Evolutionary conservation across 768 basidiomycete species (phyloP).

Genomic region (Phallus indusiatus): DNA sequence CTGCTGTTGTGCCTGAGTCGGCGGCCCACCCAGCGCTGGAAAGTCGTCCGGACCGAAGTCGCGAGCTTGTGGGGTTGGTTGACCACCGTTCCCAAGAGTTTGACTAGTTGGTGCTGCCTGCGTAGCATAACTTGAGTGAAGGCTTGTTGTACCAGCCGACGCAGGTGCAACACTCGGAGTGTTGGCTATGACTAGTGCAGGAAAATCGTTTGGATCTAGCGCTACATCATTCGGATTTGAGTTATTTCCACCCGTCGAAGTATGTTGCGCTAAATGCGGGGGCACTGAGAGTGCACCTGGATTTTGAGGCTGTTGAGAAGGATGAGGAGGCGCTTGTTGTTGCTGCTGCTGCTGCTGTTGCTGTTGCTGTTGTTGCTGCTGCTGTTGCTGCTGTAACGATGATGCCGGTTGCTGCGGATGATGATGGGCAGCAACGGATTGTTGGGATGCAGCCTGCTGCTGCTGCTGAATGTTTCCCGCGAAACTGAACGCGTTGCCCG

Average conservation of each 20-base stretch:
- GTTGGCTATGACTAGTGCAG: slow-evolving; percentile 66
- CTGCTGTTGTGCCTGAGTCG: slow-evolving; percentile 34
- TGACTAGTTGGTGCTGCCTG: slow-evolving; percentile 41
- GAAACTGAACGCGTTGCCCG: slow-evolving; percentile 8
- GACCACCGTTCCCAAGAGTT: slow-evolving; percentile 21
- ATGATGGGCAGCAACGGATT: slow-evolving; percentile 57
- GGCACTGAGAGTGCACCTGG: slow-evolving; percentile 20
- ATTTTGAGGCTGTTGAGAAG: slow-evolving; percentile 30
- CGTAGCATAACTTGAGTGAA: slow-evolving; percentile 67
- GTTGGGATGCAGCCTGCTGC: slow-evolving; percentile 29
- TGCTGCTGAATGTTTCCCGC: slow-evolving; percentile 26
- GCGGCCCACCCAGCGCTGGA: slow-evolving; percentile 70
- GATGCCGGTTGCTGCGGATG: slow-evolving; percentile 26
- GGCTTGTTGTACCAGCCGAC: slow-evolving; percentile 23
- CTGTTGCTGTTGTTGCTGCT: slow-evolving; percentile 20
- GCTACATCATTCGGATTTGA: slow-evolving; percentile 67
- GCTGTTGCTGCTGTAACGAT: slow-evolving; percentile 16
- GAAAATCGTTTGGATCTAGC: slow-evolving; percentile 80
- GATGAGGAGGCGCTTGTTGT: slow-evolving; percentile 38
- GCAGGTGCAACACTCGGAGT: slow-evolving; percentile 31
- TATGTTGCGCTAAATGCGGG: slow-evolving; percentile 36
- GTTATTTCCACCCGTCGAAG: slow-evolving; percentile 29
- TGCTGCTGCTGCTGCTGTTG: slow-evolving; percentile 23
- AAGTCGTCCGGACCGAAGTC: slow-evolving; percentile 87
- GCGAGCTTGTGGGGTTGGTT: slow-evolving; percentile 31